Evolutionary conservation across 1,284 basidiomycete genomes (phyloP), one percentile per base, ranked within the genome.

Genomic region (Phlebopus sp.): DNA sequence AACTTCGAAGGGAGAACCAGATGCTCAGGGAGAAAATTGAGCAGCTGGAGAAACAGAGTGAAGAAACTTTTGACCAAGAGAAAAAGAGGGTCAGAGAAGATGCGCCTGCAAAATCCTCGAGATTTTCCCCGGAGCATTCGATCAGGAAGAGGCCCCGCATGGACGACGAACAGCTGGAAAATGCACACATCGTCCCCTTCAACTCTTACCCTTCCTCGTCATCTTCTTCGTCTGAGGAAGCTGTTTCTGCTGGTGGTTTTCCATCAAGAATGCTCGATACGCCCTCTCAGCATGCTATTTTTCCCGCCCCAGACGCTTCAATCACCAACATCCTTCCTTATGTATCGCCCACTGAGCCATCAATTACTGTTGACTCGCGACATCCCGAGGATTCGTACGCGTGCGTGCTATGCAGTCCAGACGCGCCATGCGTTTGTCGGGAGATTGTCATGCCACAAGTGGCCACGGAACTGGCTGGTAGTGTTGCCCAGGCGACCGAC

Each of bases 401-500:
- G 47, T 92, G 89, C 59, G 84, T 88, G 6, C 79, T 90, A 64
- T 92, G 88, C 62, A 80, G 65, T 53, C 81, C 82, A 32, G 76
- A 77, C 50, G 77, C 76, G n/a, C 76, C 81, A 32, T 92, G 89
- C 57, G 76, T 90, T 31, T 91, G 88, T 62, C 77, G 80, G 45
- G 86, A 86, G 57, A 69, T 86, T 45, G 73, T 75, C 19, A 59
- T 78, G 39, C 75, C 79, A 46, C 72, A 77, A 43, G 62, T 59
- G 46, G 56, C 63, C 21, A 63, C 63, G 42, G 25, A 44, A 29
- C 43, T 36, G 23, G 23, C 4, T 19, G 23, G 11, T 40, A 41
- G 32, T 15, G n/a, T 44, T 50, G 42, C 5, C 52, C 40, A 39
- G 47, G 39, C 53, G 38, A 36, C 45, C 7, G 57, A 61, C 40